These are phyloP conservation scores for Neopestalotiopsis sp. DNA, from an alignment of 2,329 filamentous ascomycete genomes.

Conservation along the genomic window DNA sequence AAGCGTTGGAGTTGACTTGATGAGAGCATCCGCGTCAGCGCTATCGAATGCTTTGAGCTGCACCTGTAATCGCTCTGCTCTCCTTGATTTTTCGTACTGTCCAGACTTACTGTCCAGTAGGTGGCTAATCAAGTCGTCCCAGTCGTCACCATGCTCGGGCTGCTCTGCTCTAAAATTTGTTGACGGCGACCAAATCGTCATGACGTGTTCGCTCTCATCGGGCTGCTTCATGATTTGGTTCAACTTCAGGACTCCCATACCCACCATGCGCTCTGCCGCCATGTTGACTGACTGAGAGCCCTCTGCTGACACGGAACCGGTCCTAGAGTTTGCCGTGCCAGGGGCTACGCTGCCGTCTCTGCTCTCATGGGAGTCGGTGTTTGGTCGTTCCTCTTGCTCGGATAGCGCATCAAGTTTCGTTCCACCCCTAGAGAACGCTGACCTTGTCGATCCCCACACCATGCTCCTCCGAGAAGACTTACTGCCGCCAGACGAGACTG, in stretches of 20 bases:
- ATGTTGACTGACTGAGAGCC: slow-evolving; percentile 44
- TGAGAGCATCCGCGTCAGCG: slow-evolving; percentile 78
- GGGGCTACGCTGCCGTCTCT: slow-evolving; percentile 54
- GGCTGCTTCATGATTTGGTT: slow-evolving; percentile 75
- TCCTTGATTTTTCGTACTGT: slow-evolving; percentile 74
- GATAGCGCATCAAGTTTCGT: slow-evolving; percentile 62
- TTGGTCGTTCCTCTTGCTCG: slow-evolving; percentile 52
- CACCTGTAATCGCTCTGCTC: slow-evolving; percentile 79
- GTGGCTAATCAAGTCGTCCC: slow-evolving; percentile 75
- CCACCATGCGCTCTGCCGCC: slow-evolving; percentile 71
- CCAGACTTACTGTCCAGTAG: slow-evolving; percentile 77
- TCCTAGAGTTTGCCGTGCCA: slow-evolving; percentile 61
- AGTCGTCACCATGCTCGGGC: slow-evolving; percentile 66
- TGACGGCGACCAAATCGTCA: slow-evolving; percentile 78
- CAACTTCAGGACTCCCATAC: slow-evolving; percentile 78
- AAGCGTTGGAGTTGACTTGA: slow-evolving; percentile 86
- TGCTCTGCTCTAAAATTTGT: slow-evolving; percentile 60
- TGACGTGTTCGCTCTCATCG: slow-evolving; percentile 75
- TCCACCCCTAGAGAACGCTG: slow-evolving; percentile 59
- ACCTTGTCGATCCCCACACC: slow-evolving; percentile 70
- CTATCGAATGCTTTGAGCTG: slow-evolving; percentile 80
- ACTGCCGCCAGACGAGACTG: slow-evolving; percentile 52
- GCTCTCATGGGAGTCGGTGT: slow-evolving; percentile 44
- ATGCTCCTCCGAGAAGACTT: slow-evolving; percentile 66
- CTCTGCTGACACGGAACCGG: slow-evolving; percentile 42